A percentile compares a stretch with the other conserved stretches of the same genome.
Evolutionary conservation across 140 eudicot genomes (phyloP).

Genomic region (Stevia rebaudiana): DNA sequence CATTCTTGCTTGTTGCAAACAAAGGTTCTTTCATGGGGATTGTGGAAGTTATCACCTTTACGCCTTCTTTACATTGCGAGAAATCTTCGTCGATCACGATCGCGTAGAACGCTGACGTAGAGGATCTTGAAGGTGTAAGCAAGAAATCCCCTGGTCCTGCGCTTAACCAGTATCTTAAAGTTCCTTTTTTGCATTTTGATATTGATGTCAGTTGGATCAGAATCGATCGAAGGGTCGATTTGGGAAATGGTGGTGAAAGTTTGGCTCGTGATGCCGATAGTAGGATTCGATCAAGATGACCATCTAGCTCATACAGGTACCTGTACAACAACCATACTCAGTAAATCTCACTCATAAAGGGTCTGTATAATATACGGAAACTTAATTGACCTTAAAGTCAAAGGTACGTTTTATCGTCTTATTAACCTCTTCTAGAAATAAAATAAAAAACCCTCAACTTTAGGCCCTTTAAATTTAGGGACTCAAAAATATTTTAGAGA

Average conservation of each 20-base stretch:
- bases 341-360: too few relatives aligned
- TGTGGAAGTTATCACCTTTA: slow-evolving; percentile 68
- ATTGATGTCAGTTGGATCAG: slow-evolving; percentile 70
- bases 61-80: slow-evolving; percentile 65
- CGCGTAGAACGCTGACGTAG: slow-evolving; percentile 72
- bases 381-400: background rate
- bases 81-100: slow-evolving; percentile 73
- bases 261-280: slow-evolving; percentile 70
- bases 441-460: too few relatives aligned
- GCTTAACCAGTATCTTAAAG: slow-evolving; percentile 76
- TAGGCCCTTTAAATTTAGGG: too few relatives aligned
- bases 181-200: slow-evolving; percentile 74
- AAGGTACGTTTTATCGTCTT: background rate
- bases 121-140: slow-evolving; percentile 63
- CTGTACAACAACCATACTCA: too few relatives aligned
- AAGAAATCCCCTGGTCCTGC: slow-evolving; percentile 92
- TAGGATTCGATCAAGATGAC: slow-evolving; percentile 71
- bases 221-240: slow-evolving; percentile 52
- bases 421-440: too few relatives aligned
- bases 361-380: too few relatives aligned
- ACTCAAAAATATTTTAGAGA: too few relatives aligned
- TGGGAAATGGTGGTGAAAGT: slow-evolving; percentile 55
- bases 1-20: slow-evolving; percentile 85
- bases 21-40: slow-evolving; percentile 78
- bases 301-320: slow-evolving; percentile 74